Evolutionary conservation across 305 asterid genomes (phyloP), one percentile per base, ranked within the genome.

Genomic region (Fraxinus paxiana): DNA sequence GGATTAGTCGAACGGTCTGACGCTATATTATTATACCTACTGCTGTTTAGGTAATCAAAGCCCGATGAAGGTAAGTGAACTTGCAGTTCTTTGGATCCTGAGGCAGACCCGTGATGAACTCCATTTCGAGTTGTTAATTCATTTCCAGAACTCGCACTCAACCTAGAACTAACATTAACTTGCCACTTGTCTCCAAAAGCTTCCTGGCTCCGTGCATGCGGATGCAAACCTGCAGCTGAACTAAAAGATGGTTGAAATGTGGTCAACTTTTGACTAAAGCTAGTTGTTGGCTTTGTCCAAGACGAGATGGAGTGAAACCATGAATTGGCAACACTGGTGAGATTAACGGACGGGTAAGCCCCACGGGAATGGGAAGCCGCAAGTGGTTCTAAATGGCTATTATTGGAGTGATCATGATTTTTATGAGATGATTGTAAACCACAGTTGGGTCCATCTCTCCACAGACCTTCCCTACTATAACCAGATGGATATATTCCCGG

Each of bases 61-160:
- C 86, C 82, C 38, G 56, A 33, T 20, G 89, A 73, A 30, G 89
- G 83, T 48, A 84, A 75, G 77, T 65, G 87, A 86, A 61, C 76
- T 34, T 87, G 80, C 61, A 78, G 81, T 56, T 88, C 91, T 75
- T 85, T 90, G 34, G 91, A 81, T 77, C 90, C 90, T 2, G 97
- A 92, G 70, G 90, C 86, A 76, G 94, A 92, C 69, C 94, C 97
- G 18, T 86, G 91, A 76, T 87, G 82, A 85, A 88, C 87, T 61
- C 92, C 93, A 82, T 86, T 89, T 13, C 38, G 30, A 30, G 83
- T 15, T 13, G 81, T 81, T 70, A 73, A 71, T 71, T 86, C 88
- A 54, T 79, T 81, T 56, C 82, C 86, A 26, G 81, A 31, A 74
- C 83, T 82, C 9, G 86, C 88, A 84, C 83, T 86, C 82, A 65